Evolutionary conservation across 2,329 filamentous ascomycete species (phyloP), one percentile per base, ranked within the genome.

Genomic region (Colletotrichum siamense): DNA sequence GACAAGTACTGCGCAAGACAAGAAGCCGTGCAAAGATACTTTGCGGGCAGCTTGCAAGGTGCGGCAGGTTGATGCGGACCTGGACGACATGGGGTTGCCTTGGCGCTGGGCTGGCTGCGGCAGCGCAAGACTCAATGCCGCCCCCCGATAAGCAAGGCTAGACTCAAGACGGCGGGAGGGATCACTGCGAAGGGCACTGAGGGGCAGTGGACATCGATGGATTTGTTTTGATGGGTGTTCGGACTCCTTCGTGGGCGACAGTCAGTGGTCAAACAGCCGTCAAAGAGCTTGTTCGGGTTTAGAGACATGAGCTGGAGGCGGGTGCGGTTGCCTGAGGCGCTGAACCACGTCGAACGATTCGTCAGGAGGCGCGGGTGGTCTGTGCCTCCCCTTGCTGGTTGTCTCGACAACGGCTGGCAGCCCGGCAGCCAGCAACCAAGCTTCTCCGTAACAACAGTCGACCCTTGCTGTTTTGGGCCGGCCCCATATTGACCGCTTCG

Each of bases 331-430:
- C 74, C 74, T 74, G 64, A 74, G 74, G 74, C 65, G 74, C 62
- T 61, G 61, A 49, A 69, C 32, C 32, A 26, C 18, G 57, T 39
- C 64, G 28, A 69, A 34, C 34, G 34, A 76, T 74, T 73, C 64
- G 74, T 34, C 74, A 76, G 64, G 59, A 55, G 49, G 44, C 65
- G 59, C 28, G 6, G 26, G 34, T 74, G 74, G 71, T 32, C 74
- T 59, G 74, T 74, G 74, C 74, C n/a, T 32, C 57, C 70, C 74
- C 65, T 76, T 49, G 28, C 59, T 24, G 57, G 74, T 76, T 76
- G 74, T 76, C 74, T 69, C 73, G 74, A 76, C 74, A 74, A 76
- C 74, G 74, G 34, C n/a, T 76, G 63, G 74, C 74, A 76, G 74
- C 74, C 70, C 74, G 74, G 74, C 74, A 76, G 74, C 74, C 70